Conservation (phyloP, 441 rosid species). For the Erodium texanum region DNA sequence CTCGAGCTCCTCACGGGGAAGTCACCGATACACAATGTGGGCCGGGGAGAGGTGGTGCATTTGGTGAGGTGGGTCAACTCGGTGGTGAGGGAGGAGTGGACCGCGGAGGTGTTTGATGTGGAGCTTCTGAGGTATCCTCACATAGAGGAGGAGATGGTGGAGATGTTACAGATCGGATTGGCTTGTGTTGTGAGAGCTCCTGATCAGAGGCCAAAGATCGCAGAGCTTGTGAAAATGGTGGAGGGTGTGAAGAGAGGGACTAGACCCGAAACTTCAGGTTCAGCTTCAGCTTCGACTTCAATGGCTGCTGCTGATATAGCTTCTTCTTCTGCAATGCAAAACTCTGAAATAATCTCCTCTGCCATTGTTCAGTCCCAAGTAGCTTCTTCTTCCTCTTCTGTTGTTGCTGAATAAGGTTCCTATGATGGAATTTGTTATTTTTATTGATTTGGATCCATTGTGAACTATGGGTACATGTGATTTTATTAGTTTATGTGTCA, state of each 20-base stretch:
- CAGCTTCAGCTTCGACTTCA: conserved; percentile 9
- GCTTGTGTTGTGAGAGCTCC: conserved; percentile 61
- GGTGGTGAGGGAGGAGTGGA: conserved; percentile 35
- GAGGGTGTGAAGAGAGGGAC: conserved; percentile 49
- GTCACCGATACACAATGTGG: conserved; percentile 66
- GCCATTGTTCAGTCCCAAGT: conserved; percentile 5
- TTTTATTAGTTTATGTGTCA: neutral
- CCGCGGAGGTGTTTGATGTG: conserved; percentile 85
- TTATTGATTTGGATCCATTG: neutral
- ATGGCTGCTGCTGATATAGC: conserved; percentile 32
- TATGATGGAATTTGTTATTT: neutral
- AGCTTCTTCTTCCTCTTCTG: conserved; percentile 13
- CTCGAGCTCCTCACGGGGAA: conserved; percentile 91
- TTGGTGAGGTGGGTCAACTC: conserved; percentile 83
- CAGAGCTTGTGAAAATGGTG: conserved; percentile 54
- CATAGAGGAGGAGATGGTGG: conserved; percentile 94
- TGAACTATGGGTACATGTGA: neutral
- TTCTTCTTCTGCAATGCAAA: conserved; percentile 31
- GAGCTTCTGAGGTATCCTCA: conserved; percentile 71
- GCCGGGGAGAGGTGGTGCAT: conserved; percentile 56
- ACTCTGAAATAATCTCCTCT: neutral
- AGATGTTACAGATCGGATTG: conserved; percentile 84
- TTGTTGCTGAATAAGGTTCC: neutral
- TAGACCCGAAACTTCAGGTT: conserved; percentile 39
- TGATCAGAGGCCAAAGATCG: conserved; percentile 66